Conservation (phyloP, 441 rosid species). For the Viola pubescens region DNA sequence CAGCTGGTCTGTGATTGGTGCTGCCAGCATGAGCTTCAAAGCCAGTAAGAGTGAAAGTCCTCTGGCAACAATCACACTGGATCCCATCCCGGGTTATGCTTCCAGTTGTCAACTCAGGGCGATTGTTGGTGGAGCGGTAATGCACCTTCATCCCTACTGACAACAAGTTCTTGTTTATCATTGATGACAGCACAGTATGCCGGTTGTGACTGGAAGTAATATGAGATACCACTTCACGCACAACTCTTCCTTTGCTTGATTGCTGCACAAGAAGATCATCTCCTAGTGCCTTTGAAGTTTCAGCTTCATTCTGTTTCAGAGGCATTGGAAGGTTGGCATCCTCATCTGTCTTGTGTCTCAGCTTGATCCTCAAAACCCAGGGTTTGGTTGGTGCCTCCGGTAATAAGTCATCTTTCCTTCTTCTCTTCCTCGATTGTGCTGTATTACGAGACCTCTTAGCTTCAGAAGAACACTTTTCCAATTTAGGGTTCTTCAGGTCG, state of each 20-base stretch:
- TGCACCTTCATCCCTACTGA: constrained; percentile 40
- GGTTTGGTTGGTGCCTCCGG: not conserved
- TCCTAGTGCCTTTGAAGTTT: not conserved
- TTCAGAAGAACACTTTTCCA: not conserved
- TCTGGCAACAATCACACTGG: constrained; percentile 54
- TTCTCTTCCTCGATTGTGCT: constrained; percentile 1
- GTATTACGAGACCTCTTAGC: not conserved
- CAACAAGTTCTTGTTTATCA: constrained; percentile 35
- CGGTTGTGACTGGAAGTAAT: constrained; percentile 11
- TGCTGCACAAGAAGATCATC: not conserved
- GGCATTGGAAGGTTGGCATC: not conserved
- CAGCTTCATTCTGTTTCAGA: not conserved
- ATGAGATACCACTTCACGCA: constrained; percentile 1
- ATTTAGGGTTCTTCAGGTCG: constrained; percentile 5
- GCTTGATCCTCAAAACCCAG: not conserved
- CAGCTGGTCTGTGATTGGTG: constrained; percentile 33
- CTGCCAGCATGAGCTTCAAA: constrained; percentile 43
- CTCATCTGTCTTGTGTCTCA: not conserved
- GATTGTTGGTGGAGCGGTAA: constrained; percentile 25
- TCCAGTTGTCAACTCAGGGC: constrained; percentile 34
- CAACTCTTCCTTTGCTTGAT: not conserved
- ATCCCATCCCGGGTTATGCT: constrained; percentile 51
- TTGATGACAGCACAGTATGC: constrained; percentile 23
- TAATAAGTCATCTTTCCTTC: constrained; percentile 4
- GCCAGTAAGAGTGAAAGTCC: constrained; percentile 30